Conservation (phyloP, 2,329 filamentous ascomycete genomes). For the Beauveria scarabaeidicola region DNA sequence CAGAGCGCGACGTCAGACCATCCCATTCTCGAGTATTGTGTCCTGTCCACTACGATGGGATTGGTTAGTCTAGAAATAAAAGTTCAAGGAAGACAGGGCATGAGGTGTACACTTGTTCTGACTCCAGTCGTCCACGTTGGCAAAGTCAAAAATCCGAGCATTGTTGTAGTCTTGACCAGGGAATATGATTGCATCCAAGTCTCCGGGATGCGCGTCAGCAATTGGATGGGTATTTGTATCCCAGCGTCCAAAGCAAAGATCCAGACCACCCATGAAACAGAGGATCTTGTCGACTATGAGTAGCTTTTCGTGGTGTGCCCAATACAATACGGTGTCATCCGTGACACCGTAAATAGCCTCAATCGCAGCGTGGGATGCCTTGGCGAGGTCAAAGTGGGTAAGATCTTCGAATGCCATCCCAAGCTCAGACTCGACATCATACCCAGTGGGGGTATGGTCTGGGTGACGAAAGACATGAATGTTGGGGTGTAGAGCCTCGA, state of each 20-base stretch:
- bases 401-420: slow-evolving; percentile 48
- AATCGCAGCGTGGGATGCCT: slow-evolving; percentile 62
- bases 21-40: slow-evolving; percentile 75
- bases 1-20: slow-evolving; percentile 84
- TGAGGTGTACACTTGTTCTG: slow-evolving; percentile 59
- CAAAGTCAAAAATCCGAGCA: slow-evolving; percentile 73
- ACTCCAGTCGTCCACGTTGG: slow-evolving; percentile 68
- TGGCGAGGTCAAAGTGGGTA: slow-evolving; percentile 47
- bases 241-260: slow-evolving; percentile 82
- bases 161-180: slow-evolving; percentile 94
- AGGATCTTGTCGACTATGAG: slow-evolving; percentile 69
- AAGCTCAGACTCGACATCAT: slow-evolving; percentile 60
- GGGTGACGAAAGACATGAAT: slow-evolving; percentile 87
- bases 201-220: slow-evolving; percentile 70
- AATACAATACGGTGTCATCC: slow-evolving; percentile 76
- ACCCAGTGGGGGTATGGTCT: slow-evolving; percentile 70
- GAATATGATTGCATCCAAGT: slow-evolving; percentile 69
- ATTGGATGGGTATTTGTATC: slow-evolving; percentile 83
- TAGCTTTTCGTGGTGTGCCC: slow-evolving; percentile 91
- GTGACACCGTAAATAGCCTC: slow-evolving; percentile 74
- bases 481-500: slow-evolving; percentile 72
- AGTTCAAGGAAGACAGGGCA: neutral
- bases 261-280: slow-evolving; percentile 87
- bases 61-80: neutral
- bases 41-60: slow-evolving; percentile 54